Conservation (phyloP, 1,284 basidiomycete species). For the Porogramme epimiltina region DNA sequence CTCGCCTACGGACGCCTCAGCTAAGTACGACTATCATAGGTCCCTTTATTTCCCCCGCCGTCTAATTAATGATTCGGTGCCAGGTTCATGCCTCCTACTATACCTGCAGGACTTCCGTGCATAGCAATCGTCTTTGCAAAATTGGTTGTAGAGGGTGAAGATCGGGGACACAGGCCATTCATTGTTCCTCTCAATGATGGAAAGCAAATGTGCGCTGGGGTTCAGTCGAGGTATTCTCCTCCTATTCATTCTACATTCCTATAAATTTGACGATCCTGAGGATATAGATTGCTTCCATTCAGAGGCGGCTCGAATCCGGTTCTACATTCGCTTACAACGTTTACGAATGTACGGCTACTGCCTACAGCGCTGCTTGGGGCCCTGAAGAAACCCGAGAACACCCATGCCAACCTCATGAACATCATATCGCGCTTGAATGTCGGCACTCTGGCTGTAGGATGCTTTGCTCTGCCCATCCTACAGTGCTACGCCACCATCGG, state of each 20-base stretch:
- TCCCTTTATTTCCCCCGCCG: background rate
- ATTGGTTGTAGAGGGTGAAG: conserved; percentile 33
- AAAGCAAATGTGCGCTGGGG: conserved; percentile 33
- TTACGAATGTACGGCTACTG: conserved; percentile 39
- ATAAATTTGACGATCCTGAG: background rate
- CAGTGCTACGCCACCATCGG: conserved; percentile 37
- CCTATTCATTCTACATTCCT: background rate
- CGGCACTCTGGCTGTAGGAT: conserved; percentile 39
- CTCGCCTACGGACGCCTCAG: conserved; percentile 36
- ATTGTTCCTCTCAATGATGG: conserved; percentile 38
- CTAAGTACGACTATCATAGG: conserved; percentile 35
- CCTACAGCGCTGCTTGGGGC: conserved; percentile 37
- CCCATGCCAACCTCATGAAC: conserved; percentile 34
- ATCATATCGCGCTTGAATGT: conserved; percentile 41
- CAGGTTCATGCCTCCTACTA: conserved; percentile 49
- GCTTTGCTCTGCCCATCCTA: conserved; percentile 35
- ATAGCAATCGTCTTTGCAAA: conserved; percentile 39
- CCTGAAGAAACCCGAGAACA: conserved; percentile 27
- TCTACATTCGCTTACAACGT: conserved; percentile 42
- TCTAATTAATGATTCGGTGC: background rate
- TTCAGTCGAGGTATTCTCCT: conserved; percentile 22
- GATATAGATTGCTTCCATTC: conserved; percentile 35
- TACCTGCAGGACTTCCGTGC: conserved; percentile 36
- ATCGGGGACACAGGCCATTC: conserved; percentile 37
- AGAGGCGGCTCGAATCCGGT: conserved; percentile 38